Base-by-base conservation (phyloP, 2,329 filamentous ascomycete genomes). In the Leptographium lundbergii region DNA sequence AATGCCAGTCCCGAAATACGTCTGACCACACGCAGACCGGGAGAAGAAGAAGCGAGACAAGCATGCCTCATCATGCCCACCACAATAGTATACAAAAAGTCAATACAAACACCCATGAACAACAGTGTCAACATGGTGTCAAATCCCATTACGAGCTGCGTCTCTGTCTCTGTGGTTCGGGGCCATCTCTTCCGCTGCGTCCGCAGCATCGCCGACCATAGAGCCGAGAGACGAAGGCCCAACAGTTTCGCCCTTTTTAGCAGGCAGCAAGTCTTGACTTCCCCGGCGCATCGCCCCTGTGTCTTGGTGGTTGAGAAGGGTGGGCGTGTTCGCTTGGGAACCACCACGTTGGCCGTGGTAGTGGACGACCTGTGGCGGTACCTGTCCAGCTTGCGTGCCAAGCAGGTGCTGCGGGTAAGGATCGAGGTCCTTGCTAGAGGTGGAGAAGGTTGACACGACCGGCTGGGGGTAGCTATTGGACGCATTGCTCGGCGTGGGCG, bases 391-490 rank as follows among this genome's bases (percentile, higher is more conserved):
- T 63, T 84, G 80, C 2, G 81, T 77, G 19, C 82, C 83, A 6
- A 86, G 71, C 56, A 85, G 75, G 64, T 86, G 81, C 32, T 82
- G 85, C 6, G 84, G 84, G 66, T 87, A 87, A 0, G 81, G 84
- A 65, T 87, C 81, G 36, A 87, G 72, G 67, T 87, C 84, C 68
- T 84, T 85, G 70, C 83, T 86, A 11, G 84, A 87, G 1, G 84
- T 87, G 42, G 84, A 87, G 66, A 87, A 87, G 25, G 82, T 85
- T 52, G 84, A 87, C 51, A 87, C 80, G 25, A 86, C 74, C 6
- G 84, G 84, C 67, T 86, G 82, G 67, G 84, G 82, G 66, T 86
- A 86, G n/a, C 82, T 83, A 68, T 86, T 85, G 55, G 78, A 72
- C 24, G 63, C 67, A 64, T 67, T 74, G 66, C 73, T 76, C 50